Evolutionary conservation across 2,329 filamentous ascomycete genomes (phyloP).

Genomic region (Thelonectria blattea): DNA sequence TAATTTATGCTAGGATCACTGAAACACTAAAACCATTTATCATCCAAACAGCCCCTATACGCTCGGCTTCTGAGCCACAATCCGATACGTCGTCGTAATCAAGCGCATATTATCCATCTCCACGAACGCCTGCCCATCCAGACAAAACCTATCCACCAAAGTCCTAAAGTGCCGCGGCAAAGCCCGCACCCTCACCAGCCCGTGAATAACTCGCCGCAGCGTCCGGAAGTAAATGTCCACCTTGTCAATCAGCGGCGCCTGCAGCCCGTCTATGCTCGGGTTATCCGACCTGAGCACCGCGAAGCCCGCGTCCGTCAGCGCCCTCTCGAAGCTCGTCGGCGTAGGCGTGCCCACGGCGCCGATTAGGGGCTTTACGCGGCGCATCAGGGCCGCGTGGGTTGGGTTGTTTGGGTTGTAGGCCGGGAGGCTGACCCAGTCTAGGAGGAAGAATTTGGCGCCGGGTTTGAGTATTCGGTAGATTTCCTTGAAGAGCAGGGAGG

Average conservation of each 20-base stretch:
- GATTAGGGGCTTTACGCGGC: conserved; percentile 16
- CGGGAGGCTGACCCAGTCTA: conserved; percentile 19
- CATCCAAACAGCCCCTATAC: not conserved
- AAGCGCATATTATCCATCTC: conserved; percentile 20
- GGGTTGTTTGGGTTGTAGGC: conserved; percentile 10
- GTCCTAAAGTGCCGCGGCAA: conserved; percentile 15
- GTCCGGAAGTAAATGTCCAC: conserved; percentile 18
- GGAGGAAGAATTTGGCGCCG: conserved; percentile 10
- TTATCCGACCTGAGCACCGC: conserved; percentile 10
- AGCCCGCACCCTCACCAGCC: conserved; percentile 3
- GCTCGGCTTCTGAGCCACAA: conserved; percentile 8
- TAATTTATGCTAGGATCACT: too few relatives aligned
- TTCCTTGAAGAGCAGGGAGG: conserved; percentile 10
- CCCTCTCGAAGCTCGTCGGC: conserved; percentile 12
- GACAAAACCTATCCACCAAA: conserved; percentile 12
- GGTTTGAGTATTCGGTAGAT: conserved; percentile 15
- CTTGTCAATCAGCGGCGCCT: conserved; percentile 15
- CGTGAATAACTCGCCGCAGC: conserved; percentile 11
- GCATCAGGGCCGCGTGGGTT: conserved; percentile 12
- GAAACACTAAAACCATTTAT: not conserved
- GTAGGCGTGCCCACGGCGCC: conserved; percentile 18
- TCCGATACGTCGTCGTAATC: conserved; percentile 19
- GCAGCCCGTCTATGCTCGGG: conserved; percentile 13
- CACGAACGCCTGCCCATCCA: conserved; percentile 19
- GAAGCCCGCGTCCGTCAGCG: conserved; percentile 12